phyloP scores from a whole-genome alignment of 208 protist species.

The Vickermania ingenoplastis region DNA sequence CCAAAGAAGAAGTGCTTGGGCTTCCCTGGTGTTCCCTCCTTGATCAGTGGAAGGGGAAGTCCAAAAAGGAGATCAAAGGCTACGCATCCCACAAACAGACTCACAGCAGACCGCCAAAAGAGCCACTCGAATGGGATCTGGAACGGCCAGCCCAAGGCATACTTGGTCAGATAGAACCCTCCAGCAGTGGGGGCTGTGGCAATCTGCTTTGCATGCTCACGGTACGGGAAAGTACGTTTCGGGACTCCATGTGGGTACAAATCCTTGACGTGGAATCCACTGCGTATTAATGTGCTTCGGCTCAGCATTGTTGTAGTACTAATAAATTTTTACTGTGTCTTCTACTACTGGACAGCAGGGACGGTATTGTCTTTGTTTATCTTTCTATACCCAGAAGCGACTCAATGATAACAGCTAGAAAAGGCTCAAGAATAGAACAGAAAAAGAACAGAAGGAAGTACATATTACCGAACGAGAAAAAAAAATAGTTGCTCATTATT shows the following conservation, averaged over 20 bases:
- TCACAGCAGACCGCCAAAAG: slow-evolving; percentile 73
- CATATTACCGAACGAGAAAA: no score
- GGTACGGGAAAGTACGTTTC: slow-evolving; percentile 81
- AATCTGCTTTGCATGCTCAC: slow-evolving; percentile 83
- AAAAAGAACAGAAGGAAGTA: no score
- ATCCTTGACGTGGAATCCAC: slow-evolving; percentile 67
- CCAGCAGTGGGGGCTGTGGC: slow-evolving; percentile 67
- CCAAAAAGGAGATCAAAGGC: slow-evolving; percentile 80
- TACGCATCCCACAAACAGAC: slow-evolving; percentile 54
- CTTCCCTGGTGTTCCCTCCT: slow-evolving; percentile 65
- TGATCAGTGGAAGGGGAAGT: slow-evolving; percentile 73
- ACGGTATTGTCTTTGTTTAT: no score
- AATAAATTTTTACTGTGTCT: no score
- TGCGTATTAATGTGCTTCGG: slow-evolving; percentile 26
- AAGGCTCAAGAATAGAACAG: no score
- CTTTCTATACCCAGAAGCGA: no score
- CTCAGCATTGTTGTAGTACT: slow-evolving; percentile 36
- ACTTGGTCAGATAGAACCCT: slow-evolving; percentile 76
- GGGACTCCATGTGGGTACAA: slow-evolving; percentile 81
- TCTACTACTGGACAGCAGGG: no score
- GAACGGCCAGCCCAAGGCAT: slow-evolving; percentile 80
- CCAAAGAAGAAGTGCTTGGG: slow-evolving; percentile 83
- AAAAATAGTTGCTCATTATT: no score
- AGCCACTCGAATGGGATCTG: slow-evolving; percentile 88
- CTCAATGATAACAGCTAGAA: no score